Evolutionary conservation across 768 basidiomycete genomes (phyloP).

Genomic region (Cystobasidium onofrii): DNA sequence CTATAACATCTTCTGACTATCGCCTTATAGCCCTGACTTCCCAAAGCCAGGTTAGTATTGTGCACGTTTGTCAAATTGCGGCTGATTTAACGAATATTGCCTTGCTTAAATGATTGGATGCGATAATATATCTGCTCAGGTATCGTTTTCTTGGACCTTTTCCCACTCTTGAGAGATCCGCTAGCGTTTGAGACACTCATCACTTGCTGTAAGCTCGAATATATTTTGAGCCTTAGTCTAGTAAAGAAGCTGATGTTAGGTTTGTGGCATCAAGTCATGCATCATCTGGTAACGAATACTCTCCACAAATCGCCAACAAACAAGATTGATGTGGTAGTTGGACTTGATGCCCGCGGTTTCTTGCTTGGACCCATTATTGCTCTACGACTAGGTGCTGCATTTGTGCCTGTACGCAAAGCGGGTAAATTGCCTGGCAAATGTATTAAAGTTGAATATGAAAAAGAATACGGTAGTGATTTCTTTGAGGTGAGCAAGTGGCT

Average conservation of each 20-base stretch:
- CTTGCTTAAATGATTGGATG: conserved; percentile 46
- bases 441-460: conserved; percentile 66
- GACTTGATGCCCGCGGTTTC: conserved; percentile 92
- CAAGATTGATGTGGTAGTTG: conserved; percentile 71
- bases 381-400: conserved; percentile 78
- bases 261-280: conserved; percentile 56
- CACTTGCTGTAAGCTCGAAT: background rate
- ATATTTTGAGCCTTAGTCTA: background rate
- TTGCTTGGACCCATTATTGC: conserved; percentile 88
- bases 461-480: conserved; percentile 55
- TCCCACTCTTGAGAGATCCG: conserved; percentile 81
- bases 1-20: too few species aligned
- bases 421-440: conserved; percentile 91
- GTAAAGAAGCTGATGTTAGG: conserved; percentile 57
- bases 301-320: conserved; percentile 49
- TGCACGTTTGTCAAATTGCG: background rate
- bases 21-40: conserved; percentile 34
- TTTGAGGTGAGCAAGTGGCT: background rate
- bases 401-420: conserved; percentile 86
- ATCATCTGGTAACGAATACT: conserved; percentile 74
- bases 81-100: background rate
- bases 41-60: conserved; percentile 16
- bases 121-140: conserved; percentile 48
- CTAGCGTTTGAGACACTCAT: conserved; percentile 64
- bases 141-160: conserved; percentile 85